Evolutionary conservation across 768 basidiomycete genomes (phyloP), one percentile per base, ranked within the genome.

Genomic region (Lyophyllum shimeji): DNA sequence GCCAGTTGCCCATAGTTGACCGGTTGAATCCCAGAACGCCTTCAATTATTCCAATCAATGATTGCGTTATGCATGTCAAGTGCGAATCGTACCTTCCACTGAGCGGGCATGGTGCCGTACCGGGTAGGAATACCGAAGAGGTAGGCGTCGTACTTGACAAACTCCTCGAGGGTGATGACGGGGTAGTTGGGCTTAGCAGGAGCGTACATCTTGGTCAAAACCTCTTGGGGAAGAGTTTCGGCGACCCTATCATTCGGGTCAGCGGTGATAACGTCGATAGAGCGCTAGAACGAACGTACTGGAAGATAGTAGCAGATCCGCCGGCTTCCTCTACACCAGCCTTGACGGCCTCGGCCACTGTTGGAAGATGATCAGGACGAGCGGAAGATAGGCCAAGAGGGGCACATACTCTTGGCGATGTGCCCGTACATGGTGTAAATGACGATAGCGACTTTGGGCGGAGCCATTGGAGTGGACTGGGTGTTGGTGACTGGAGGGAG

Each of bases 11-110:
- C 90, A 92, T 29, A 89, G 77, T 1, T 69, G 63, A 53, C 91
- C 90, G 7, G 90, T 91, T 6, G 77, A 67, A 61, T 95, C 93
- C 84, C 89, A 94, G 73, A 96, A 90, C 0, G 82, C 64, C 86
- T 89, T 46, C 34, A 29, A 9, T 24, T 31, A 25, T 24, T 7
- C 15, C 24, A 31, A n/a, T 27, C 13, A 34, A 20, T 46, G 5
- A 31, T 40, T 29, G 29, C 9, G 8, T 8, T 12, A 2, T 12
- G 29, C 9, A 44, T 34, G 21, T 43, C 12, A 40, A 29, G 20
- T 1, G 34, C 9, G 21, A 25, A 33, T 31, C 45, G 69, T 50
- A 83, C 86, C 82, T 88, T 89, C 84, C 84, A 88, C 63, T 95
- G 93, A 1, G 76, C 88, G 23, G 92, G 83, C 70, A 90, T 85